Evolutionary conservation across 1,139 yeast genomes (phyloP), one percentile per base, ranked within the genome.

Genomic region (Yamadazyma epiphylla): DNA sequence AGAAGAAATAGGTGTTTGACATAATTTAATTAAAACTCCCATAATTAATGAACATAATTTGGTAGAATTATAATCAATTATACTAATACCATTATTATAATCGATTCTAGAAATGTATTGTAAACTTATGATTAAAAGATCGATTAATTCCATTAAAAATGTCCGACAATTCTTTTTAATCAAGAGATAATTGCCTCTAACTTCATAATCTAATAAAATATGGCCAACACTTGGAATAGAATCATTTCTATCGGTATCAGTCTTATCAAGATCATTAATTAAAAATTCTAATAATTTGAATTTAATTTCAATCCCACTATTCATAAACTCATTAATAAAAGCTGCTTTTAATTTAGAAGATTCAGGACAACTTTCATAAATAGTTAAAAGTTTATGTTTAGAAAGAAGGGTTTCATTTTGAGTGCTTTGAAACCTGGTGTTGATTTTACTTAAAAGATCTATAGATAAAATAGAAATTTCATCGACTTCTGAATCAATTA

Each of bases 351-450:
- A 83, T 38, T 88, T 72, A 4, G 60, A 55, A 0, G 79, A 67
- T 44, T 88, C 96, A 44, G 83, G 86, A 19, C 84, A 75, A 11
- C 86, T 80, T 46, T 80, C 81, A 31, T 84, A 70, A 17, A 86
- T 70, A 0, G 87, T 79, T 25, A 89, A 58, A n/a, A 89, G 58
- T 40, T 91, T 73, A 41, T 80, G 79, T 37, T 70, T 73, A 14
- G 67, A 69, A 32, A 74, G 58, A 10, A 76, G 48, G 12, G 30
- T 32, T 2, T 69, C 58, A 32, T 65, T 69, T 10, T 50, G 47
- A 13, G 55, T 43, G 13, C 29, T 29, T 11, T 53, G 46, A 43
- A 81, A 81, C 0, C 82, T 70, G 5, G 52, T 42, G 0, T 84
- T 63, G 12, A 85, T 55, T 29, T 61, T 58, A n/a, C 58, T 51